phyloP scores from a whole-genome alignment of 2,329 filamentous ascomycete species.

The Sporothrix schenckii region DNA sequence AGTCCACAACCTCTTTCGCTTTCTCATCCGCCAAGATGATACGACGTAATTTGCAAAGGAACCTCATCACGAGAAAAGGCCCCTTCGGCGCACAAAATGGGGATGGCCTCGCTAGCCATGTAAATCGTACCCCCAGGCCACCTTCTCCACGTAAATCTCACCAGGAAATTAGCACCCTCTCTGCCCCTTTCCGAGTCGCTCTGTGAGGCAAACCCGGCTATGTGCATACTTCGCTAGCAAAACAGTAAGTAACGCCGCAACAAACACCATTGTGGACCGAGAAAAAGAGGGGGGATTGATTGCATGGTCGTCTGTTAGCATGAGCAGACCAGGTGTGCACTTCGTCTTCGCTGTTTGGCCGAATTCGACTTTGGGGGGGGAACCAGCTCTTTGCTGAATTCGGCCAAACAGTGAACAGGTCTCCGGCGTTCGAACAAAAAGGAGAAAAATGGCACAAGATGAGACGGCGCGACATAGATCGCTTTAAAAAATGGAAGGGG shows the following conservation, averaged over 20 bases:
- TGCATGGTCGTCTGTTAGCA: neutral
- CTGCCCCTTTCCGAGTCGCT: neutral
- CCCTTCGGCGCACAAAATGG: conserved; percentile 15
- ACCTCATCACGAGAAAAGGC: conserved; percentile 23
- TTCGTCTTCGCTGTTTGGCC: neutral
- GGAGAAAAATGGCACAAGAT: neutral
- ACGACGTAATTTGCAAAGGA: neutral
- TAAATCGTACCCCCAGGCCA: neutral
- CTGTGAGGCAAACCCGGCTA: conserved; percentile 4
- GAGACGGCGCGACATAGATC: neutral
- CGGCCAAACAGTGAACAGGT: neutral
- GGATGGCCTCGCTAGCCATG: conserved; percentile 4
- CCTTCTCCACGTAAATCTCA: conserved; percentile 24
- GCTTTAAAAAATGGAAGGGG: conserved; percentile 25
- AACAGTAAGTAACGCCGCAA: neutral
- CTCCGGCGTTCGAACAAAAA: conserved; percentile 21
- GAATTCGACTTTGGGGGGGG: neutral
- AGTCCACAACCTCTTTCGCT: neutral
- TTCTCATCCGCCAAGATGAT: conserved; percentile 3
- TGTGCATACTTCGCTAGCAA: neutral
- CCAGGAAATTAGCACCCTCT: conserved; percentile 12
- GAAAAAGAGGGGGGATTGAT: neutral
- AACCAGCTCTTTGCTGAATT: too few species aligned
- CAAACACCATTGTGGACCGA: neutral
- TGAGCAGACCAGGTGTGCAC: conserved; percentile 5